Percentiles rank a stretch among this genome's conserved stretches.
These are phyloP conservation scores for Dianthus caryophyllus DNA, from an alignment of 148 eudicot species.

Conservation along the genomic window DNA sequence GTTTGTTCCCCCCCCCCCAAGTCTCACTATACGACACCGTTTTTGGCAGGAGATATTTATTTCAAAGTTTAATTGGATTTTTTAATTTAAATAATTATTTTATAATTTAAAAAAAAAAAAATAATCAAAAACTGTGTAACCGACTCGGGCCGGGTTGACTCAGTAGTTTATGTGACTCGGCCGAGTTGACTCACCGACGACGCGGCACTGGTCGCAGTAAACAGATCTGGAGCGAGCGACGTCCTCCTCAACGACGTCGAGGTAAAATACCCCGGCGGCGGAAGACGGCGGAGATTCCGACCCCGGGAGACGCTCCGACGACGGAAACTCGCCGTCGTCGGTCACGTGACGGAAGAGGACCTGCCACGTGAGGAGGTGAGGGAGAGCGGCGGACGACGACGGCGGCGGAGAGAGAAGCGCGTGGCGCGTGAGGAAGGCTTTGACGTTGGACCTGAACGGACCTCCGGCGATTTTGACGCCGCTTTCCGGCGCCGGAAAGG, in stretches of 20 bases:
- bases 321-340: conserved; percentile 34
- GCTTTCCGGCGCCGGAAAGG: conserved; percentile 39
- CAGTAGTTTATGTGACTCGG: conserved; percentile 23
- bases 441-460: conserved; percentile 56
- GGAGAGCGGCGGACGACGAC: conserved; percentile 55
- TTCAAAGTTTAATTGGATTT: no score
- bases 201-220: conserved; percentile 89
- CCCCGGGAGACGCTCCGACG: conserved; percentile 15
- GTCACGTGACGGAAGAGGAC: conserved; percentile 41
- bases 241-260: conserved; percentile 86
- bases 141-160: conserved; percentile 15
- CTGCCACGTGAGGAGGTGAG: conserved; percentile 79
- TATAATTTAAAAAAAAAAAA: no score
- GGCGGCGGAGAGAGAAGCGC: conserved; percentile 62
- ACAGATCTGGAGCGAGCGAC: conserved; percentile 76
- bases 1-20: no score
- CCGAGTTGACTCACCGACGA: conserved; percentile 73
- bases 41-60: no score
- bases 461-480: conserved; percentile 21
- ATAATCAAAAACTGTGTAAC: background rate
- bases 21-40: conserved; percentile 36
- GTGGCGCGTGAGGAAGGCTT: conserved; percentile 51
- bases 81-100: no score
- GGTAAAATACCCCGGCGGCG: conserved; percentile 39
- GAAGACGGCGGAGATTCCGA: conserved; percentile 19